Evolutionary conservation across 2,329 filamentous ascomycete genomes (phyloP), one percentile per base, ranked within the genome.

Genomic region (Nigrospora osmanthi): DNA sequence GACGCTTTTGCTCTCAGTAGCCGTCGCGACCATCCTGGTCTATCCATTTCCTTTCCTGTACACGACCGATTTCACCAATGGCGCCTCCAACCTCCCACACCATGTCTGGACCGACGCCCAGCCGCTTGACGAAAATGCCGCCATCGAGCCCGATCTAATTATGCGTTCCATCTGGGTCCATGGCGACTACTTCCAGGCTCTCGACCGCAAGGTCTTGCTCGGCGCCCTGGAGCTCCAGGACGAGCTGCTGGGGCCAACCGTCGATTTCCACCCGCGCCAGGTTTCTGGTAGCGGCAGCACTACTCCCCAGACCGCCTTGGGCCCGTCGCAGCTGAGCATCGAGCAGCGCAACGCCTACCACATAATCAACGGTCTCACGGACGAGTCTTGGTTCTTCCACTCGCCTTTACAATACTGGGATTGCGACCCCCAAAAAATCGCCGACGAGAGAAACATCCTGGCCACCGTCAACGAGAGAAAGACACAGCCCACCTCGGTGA

Each of bases 161-260:
- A 85, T 91, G 79, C 83, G 85, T 52, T 87, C 87, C 46, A 76
- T 88, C 45, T 91, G 87, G 87, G 75, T 91, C 14, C 85, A 90
- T 57, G 85, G 85, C 50, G 83, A 78, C 60, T 89, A 89, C 58
- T 90, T 90, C 82, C 74, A 81, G 55, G 87, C 85, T 11, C 71
- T 91, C 33, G 72, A 86, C 41, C 72, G 72, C 42, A 69, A 81
- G 7, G 74, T 90, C 11, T 68, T 91, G 38, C 68, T 77, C 31
- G 75, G 78, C 37, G 85, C 85, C 10, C 68, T 91, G 39, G 72
- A 80, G 50, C 72, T 91, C 41, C 87, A 91, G 59, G 73, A 88
- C 56, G 72, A 75, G 46, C 69, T 91, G 3, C 70, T 90, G 12
- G 84, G 83, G 9, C 65, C 70, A 10, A 83, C 79, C 4, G 60